Evolutionary conservation across 2,329 filamentous ascomycete species (phyloP).

Genomic region (Beauveria caledonica): DNA sequence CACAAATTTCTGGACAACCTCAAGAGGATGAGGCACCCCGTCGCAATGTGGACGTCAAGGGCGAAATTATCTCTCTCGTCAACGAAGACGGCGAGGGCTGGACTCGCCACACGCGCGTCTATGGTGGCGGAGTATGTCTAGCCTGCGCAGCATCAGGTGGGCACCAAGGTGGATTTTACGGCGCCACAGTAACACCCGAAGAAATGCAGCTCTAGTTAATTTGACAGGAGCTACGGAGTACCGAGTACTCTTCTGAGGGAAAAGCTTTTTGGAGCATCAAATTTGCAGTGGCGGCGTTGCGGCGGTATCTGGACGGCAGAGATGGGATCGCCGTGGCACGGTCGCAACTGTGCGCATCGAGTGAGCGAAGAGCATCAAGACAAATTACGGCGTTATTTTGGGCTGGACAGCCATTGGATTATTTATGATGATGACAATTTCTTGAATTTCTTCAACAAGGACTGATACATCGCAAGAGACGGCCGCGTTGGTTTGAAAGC

Average conservation of each 20-base stretch:
- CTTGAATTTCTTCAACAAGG: not conserved
- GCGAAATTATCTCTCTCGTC: conserved; percentile 41
- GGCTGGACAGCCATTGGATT: not conserved
- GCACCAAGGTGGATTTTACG: conserved; percentile 44
- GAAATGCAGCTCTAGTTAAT: conserved; percentile 33
- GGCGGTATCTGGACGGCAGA: not conserved
- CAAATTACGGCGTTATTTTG: conserved; percentile 1
- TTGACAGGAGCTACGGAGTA: not conserved
- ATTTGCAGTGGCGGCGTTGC: not conserved
- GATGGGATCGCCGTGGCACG: not conserved
- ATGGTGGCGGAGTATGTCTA: conserved; percentile 49
- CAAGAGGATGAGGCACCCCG: conserved; percentile 19
- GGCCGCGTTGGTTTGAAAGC: not conserved
- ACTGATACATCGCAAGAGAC: conserved; percentile 1
- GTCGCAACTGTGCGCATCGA: not conserved
- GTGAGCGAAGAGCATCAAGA: not conserved
- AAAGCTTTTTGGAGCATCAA: not conserved
- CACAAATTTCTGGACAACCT: not conserved
- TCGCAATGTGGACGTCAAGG: conserved; percentile 36
- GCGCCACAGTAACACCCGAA: conserved; percentile 43
- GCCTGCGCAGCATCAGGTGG: conserved; percentile 42
- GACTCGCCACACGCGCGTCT: conserved; percentile 51
- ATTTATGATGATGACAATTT: conserved; percentile 4
- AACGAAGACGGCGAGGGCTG: conserved; percentile 42
- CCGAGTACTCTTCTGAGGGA: not conserved